Evolutionary conservation across 2,329 filamentous ascomycete species (phyloP).

Genomic region (Pseudofabraea citricarpa): DNA sequence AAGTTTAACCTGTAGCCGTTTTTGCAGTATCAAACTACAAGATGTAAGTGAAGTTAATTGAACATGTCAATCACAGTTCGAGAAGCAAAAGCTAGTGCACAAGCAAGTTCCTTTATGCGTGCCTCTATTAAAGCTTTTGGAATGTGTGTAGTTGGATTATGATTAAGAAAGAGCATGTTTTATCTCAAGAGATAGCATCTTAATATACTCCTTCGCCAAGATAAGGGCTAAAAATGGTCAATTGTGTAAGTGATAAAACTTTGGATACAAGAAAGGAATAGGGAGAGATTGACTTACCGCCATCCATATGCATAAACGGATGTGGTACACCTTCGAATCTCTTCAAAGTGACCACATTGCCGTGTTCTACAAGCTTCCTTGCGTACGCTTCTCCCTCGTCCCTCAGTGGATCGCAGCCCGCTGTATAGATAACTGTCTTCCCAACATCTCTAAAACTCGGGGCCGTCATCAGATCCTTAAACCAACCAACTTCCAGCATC

Average conservation of each 20-base stretch:
- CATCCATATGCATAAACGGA: conserved; percentile 44
- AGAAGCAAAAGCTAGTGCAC: too few species aligned
- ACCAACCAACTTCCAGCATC: conserved; percentile 16
- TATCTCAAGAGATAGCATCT: conserved; percentile 13
- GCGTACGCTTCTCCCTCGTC: conserved; percentile 46
- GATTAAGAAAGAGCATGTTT: conserved; percentile 2
- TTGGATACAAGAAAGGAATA: background rate
- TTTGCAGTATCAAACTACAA: too few species aligned
- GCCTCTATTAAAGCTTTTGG: too few species aligned
- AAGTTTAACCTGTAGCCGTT: too few species aligned
- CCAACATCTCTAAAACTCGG: conserved; percentile 29
- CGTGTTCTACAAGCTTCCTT: conserved; percentile 34
- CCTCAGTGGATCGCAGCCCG: conserved; percentile 39
- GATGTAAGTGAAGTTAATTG: too few species aligned
- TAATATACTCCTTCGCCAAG: conserved; percentile 27
- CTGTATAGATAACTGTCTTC: conserved; percentile 37
- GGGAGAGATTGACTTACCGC: background rate
- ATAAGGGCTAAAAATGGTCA: conserved; percentile 12
- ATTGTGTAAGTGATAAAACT: background rate
- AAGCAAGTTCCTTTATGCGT: too few species aligned
- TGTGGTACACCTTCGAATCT: conserved; percentile 44
- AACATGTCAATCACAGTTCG: too few species aligned
- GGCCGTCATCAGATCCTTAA: conserved; percentile 31
- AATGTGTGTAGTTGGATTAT: too few species aligned
- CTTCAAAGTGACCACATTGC: conserved; percentile 39